Percentiles rank a stretch among this genome's conserved stretches.
Evolutionary conservation across 2,329 filamentous ascomycete genomes (phyloP).

Genomic region (Hymenoscyphus linearis): DNA sequence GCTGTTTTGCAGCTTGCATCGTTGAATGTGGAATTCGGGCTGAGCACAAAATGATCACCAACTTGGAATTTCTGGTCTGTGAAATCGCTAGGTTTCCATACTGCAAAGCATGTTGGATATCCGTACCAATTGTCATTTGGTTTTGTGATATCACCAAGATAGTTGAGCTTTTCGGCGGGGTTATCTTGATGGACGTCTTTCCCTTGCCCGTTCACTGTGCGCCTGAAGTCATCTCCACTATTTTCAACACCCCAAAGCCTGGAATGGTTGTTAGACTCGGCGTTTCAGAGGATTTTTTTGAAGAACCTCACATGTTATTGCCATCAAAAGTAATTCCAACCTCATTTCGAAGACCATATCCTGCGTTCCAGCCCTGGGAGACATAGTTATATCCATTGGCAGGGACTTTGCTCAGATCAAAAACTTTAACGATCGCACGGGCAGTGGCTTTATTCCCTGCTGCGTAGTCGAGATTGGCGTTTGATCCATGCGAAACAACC

Average conservation of each 20-base stretch:
- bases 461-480: slow-evolving; percentile 16
- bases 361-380: slow-evolving; percentile 13
- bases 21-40: slow-evolving; percentile 17
- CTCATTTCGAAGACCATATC: slow-evolving; percentile 20
- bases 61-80: slow-evolving; percentile 11
- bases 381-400: slow-evolving; percentile 16
- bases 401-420: slow-evolving; percentile 15
- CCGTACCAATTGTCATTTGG: slow-evolving; percentile 18
- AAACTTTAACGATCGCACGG: slow-evolving; percentile 19
- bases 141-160: slow-evolving; percentile 16
- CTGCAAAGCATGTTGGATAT: slow-evolving; percentile 19
- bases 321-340: slow-evolving; percentile 17
- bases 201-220: slow-evolving; percentile 10
- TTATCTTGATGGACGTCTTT: slow-evolving; percentile 18
- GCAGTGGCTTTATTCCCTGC: slow-evolving; percentile 10
- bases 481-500: slow-evolving; percentile 19
- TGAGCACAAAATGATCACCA: slow-evolving; percentile 18
- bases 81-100: slow-evolving; percentile 17
- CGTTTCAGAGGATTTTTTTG: neutral
- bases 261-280: neutral
- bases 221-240: slow-evolving; percentile 11
- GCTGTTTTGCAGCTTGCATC: slow-evolving; percentile 14
- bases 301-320: slow-evolving; percentile 15
- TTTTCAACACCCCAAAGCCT: slow-evolving; percentile 17
- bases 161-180: slow-evolving; percentile 19